phyloP scores from a whole-genome alignment of 768 basidiomycete genomes.

The Chalciporus piperatus region DNA sequence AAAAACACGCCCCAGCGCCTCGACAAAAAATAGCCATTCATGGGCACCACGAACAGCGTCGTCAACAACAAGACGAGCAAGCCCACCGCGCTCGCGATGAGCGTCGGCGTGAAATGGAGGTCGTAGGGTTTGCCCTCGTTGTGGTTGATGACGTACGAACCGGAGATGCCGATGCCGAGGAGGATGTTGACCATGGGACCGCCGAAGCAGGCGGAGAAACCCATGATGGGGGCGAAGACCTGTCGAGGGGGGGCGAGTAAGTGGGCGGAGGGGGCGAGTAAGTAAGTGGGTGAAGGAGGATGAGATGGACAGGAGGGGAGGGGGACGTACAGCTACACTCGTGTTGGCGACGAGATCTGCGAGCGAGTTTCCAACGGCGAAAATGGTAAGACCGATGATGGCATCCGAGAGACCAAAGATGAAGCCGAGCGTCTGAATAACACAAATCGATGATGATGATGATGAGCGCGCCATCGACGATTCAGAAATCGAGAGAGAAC shows the following conservation, averaged over 20 bases:
- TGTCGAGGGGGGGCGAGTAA: slow-evolving; percentile 20
- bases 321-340: slow-evolving; percentile 74
- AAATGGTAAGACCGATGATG: slow-evolving; percentile 94
- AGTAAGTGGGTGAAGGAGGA: no score
- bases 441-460: neutral
- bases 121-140: slow-evolving; percentile 53
- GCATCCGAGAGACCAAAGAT: slow-evolving; percentile 96
- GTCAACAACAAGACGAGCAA: slow-evolving; percentile 71
- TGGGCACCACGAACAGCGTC: slow-evolving; percentile 81
- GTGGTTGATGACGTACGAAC: slow-evolving; percentile 76
- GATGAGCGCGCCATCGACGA: neutral
- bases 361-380: slow-evolving; percentile 93
- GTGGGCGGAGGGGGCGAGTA: neutral
- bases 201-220: slow-evolving; percentile 92
- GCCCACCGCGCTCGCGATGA: slow-evolving; percentile 81
- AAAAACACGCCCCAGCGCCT: slow-evolving; percentile 80
- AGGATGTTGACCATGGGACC: slow-evolving; percentile 92
- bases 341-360: slow-evolving; percentile 97
- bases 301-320: no score
- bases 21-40: slow-evolving; percentile 79
- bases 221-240: slow-evolving; percentile 91
- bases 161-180: slow-evolving; percentile 88
- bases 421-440: slow-evolving; percentile 79
- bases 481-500: neutral
- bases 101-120: slow-evolving; percentile 78